Conservation (phyloP, 1,284 basidiomycete genomes). For the Rhodotorula sp. region DNA sequence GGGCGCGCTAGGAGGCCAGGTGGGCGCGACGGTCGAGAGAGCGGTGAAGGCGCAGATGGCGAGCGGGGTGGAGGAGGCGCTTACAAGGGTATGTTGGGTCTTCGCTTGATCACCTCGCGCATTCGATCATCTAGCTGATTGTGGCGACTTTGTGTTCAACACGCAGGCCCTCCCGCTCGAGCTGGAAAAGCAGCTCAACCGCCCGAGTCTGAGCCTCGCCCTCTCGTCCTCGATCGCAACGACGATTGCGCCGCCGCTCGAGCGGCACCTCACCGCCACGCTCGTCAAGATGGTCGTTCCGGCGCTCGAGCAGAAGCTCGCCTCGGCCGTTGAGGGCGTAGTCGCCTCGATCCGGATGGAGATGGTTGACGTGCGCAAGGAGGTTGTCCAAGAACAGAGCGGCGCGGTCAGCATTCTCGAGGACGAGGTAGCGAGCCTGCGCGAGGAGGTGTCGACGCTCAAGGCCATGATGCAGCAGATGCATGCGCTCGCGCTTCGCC, state of each 20-base stretch:
- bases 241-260: conserved; percentile 15
- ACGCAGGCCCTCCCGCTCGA: conserved; percentile 68
- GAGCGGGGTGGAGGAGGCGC: conserved; percentile 66
- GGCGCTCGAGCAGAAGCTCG: conserved; percentile 67
- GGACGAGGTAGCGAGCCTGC: conserved; percentile 31
- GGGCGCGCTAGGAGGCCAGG: conserved; percentile 76
- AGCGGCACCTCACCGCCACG: conserved; percentile 61
- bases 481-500: conserved; percentile 17
- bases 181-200: conserved; percentile 70
- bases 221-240: conserved; percentile 55
- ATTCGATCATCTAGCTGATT: background rate
- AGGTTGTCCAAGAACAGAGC: conserved; percentile 42
- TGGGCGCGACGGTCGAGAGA: conserved; percentile 70
- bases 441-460: conserved; percentile 26
- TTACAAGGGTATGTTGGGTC: conserved; percentile 65
- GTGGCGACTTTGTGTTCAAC: background rate
- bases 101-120: too few relatives aligned
- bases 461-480: conserved; percentile 31
- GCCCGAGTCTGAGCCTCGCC: conserved; percentile 72
- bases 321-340: conserved; percentile 72
- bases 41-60: conserved; percentile 74
- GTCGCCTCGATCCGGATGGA: conserved; percentile 70
- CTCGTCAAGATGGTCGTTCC: conserved; percentile 72
- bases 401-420: conserved; percentile 33
- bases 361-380: conserved; percentile 53